phyloP scores from a whole-genome alignment of 495 filamentous ascomycete genomes.

The Pyronema domesticum region DNA sequence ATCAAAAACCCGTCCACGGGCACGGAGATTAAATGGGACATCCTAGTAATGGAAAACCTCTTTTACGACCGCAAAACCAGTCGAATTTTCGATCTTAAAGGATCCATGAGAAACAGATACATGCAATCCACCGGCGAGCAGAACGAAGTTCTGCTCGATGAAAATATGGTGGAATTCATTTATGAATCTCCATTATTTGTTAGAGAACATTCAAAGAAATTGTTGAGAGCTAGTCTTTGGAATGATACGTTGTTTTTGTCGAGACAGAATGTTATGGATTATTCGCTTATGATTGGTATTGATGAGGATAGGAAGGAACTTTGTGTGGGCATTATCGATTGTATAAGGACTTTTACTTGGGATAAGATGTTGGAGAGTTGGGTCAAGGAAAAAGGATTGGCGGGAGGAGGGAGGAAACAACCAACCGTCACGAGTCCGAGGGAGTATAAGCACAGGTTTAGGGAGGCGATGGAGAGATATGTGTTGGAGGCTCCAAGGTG shows the following conservation, averaged over 20 bases:
- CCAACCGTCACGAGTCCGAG: constrained; percentile 94
- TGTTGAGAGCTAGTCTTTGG: constrained; percentile 58
- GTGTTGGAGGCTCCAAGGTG: constrained; percentile 56
- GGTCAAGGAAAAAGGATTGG: constrained; percentile 91
- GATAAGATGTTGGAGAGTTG: constrained; percentile 97
- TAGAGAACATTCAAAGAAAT: constrained; percentile 64
- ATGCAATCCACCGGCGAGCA: constrained; percentile 87
- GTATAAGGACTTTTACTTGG: constrained; percentile 97
- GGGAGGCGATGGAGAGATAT: constrained; percentile 92
- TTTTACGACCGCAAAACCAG: constrained; percentile 89
- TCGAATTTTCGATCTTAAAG: constrained; percentile 94
- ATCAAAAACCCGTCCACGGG: constrained; percentile 90
- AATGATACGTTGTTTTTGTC: constrained; percentile 93
- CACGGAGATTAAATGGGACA: constrained; percentile 83
- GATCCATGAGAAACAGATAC: constrained; percentile 93
- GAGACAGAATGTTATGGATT: constrained; percentile 95
- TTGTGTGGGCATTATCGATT: constrained; percentile 94
- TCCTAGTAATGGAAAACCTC: constrained; percentile 94
- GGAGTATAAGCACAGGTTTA: constrained; percentile 90
- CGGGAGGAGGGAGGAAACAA: constrained; percentile 59
- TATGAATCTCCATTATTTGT: constrained; percentile 92
- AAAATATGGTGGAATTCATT: constrained; percentile 99
- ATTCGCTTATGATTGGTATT: constrained; percentile 94
- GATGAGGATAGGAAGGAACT: constrained; percentile 78
- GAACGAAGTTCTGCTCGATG: constrained; percentile 89